Percentiles rank a stretch among this genome's conserved stretches.
phyloP scores from a whole-genome alignment of 139 green algal species.

The Microglena sp. region DNA sequence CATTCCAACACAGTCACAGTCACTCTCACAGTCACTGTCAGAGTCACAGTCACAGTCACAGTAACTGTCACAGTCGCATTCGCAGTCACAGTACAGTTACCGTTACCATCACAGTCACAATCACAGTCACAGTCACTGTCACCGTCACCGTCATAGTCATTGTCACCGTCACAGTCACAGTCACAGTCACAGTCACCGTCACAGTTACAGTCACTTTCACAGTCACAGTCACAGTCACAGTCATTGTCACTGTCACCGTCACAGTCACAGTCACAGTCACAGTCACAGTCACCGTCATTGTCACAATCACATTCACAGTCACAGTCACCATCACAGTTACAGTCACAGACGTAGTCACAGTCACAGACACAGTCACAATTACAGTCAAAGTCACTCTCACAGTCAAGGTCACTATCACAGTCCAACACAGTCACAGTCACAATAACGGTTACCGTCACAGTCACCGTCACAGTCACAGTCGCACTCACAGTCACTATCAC shows the following conservation, averaged over 20 bases:
- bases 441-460: no score
- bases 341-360: no score
- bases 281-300: not conserved
- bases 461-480: no score
- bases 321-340: no score
- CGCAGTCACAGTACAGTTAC: not conserved
- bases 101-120: slow-evolving; percentile 53
- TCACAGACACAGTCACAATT: no score
- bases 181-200: not conserved
- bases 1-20: no score
- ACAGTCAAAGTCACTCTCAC: no score
- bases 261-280: not conserved
- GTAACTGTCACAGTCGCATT: not conserved
- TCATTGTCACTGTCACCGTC: not conserved
- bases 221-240: not conserved
- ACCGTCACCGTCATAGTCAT: not conserved
- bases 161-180: not conserved
- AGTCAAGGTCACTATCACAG: not conserved
- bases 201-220: not conserved
- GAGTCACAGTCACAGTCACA: slow-evolving; percentile 37
- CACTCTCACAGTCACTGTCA: slow-evolving; percentile 39
- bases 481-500: no score
- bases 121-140: slow-evolving; percentile 31
- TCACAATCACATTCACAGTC: not conserved
- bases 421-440: no score